phyloP scores from a whole-genome alignment of 1,284 basidiomycete genomes.

The Sanguinoderma infundibulare region DNA sequence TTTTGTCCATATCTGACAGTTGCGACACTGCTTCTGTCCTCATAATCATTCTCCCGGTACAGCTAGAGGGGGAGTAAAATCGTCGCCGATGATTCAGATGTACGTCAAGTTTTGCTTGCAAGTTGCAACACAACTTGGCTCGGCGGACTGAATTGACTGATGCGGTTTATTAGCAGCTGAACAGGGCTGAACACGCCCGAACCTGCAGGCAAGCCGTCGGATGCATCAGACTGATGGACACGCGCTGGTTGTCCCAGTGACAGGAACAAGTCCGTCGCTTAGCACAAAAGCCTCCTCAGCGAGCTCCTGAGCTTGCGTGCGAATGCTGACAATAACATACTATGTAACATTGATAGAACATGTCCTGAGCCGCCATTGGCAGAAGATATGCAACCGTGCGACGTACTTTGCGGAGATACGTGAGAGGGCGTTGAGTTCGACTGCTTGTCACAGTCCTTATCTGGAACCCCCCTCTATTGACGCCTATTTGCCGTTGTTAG shows the following conservation, averaged over 20 bases:
- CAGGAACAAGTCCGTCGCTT: neutral
- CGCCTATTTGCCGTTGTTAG: conserved; percentile 22
- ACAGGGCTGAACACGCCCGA: neutral
- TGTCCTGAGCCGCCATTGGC: neutral
- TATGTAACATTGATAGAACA: neutral
- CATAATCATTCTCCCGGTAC: too few relatives aligned
- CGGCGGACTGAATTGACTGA: too few relatives aligned
- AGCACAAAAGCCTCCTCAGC: neutral
- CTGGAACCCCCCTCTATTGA: conserved; percentile 10
- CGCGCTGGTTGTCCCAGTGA: neutral
- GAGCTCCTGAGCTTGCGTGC: neutral
- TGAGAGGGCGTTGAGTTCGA: too few relatives aligned
- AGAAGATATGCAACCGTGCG: neutral
- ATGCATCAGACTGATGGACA: neutral
- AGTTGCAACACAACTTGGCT: too few relatives aligned
- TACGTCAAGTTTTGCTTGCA: too few relatives aligned
- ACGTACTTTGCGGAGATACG: neutral
- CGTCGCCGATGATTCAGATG: too few relatives aligned
- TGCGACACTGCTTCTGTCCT: too few relatives aligned
- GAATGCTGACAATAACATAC: neutral
- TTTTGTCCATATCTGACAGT: too few relatives aligned
- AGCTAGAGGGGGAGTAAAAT: too few relatives aligned
- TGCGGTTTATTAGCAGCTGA: too few relatives aligned
- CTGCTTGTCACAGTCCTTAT: too few relatives aligned
- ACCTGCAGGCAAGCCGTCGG: conserved; percentile 5